These are phyloP conservation scores for Komagataella pastoris DNA, from an alignment of 805 yeast species.

Conservation along the genomic window DNA sequence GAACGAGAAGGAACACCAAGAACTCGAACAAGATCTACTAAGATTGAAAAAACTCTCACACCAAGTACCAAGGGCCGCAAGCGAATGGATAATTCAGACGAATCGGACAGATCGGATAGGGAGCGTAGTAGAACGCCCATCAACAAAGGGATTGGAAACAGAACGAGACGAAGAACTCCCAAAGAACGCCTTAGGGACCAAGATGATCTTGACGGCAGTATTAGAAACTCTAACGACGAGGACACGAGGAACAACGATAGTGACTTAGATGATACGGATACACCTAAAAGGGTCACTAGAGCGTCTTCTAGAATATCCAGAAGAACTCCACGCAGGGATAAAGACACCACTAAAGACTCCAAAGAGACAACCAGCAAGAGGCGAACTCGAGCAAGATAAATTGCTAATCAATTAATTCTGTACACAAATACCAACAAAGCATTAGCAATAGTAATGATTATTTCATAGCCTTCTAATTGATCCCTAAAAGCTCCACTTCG, in stretches of 20 bases:
- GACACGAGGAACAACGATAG: slow-evolving; percentile 2
- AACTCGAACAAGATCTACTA: slow-evolving; percentile 3
- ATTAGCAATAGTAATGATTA: background rate
- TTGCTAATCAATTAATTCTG: background rate
- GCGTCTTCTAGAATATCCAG: slow-evolving; percentile 2
- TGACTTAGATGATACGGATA: background rate
- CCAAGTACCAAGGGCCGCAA: slow-evolving; percentile 2
- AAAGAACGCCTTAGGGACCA: slow-evolving; percentile 3
- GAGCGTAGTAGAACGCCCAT: slow-evolving; percentile 3
- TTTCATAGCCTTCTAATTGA: slow-evolving; percentile 21
- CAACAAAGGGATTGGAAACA: slow-evolving; percentile 2
- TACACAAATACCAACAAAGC: background rate
- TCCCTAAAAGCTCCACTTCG: slow-evolving; percentile 61
- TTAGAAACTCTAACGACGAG: slow-evolving; percentile 2
- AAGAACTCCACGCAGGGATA: background rate
- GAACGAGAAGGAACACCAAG: slow-evolving; percentile 3
- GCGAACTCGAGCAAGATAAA: background rate
- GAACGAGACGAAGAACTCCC: slow-evolving; percentile 4
- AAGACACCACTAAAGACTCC: slow-evolving; percentile 1
- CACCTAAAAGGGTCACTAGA: background rate
- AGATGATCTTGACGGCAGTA: slow-evolving; percentile 3
- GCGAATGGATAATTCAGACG: slow-evolving; percentile 2
- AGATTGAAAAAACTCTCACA: background rate
- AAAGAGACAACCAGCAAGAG: background rate
- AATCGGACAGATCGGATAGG: slow-evolving; percentile 2